A percentile compares a stretch with the other conserved stretches of the same genome.
Evolutionary conservation across 495 filamentous ascomycete genomes (phyloP).

Genomic region (Penicillium herquei): DNA sequence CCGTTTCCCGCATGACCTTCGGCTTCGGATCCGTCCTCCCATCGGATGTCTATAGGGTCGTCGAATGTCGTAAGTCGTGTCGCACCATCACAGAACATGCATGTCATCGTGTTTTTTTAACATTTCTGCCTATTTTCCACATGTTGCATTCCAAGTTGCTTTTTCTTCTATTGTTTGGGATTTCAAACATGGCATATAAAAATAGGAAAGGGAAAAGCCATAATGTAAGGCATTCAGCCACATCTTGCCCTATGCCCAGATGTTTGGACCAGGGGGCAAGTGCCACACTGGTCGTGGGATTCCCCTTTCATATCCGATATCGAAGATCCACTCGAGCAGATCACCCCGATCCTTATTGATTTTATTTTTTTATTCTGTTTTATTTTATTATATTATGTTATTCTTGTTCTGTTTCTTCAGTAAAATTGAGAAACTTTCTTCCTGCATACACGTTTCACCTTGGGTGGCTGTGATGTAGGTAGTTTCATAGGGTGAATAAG

Average conservation of each 20-base stretch:
- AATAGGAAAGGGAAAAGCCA: background rate
- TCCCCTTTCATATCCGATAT: background rate
- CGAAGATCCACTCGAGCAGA: background rate
- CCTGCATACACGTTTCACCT: constrained; percentile 13
- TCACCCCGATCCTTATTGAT: background rate
- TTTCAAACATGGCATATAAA: background rate
- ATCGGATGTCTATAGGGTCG: background rate
- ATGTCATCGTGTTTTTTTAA: constrained; percentile 11
- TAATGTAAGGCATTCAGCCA: background rate
- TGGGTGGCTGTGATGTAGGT: background rate
- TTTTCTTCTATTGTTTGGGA: too few relatives aligned
- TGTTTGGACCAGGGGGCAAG: background rate
- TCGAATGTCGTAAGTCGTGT: constrained; percentile 7
- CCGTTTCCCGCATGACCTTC: constrained; percentile 1
- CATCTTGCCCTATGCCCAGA: background rate
- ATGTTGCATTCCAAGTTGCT: too few relatives aligned
- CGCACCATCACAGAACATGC: constrained; percentile 24
- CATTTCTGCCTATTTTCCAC: too few relatives aligned
- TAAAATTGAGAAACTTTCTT: background rate
- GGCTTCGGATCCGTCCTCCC: background rate
- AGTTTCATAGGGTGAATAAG: background rate
- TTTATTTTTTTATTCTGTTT: too few relatives aligned
- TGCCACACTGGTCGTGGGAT: too few relatives aligned
- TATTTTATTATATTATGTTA: background rate
- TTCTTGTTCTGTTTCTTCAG: background rate